Evolutionary conservation across 2,329 filamentous ascomycete genomes (phyloP), one percentile per base, ranked within the genome.

Genomic region (Periglandula ipomoeae): DNA sequence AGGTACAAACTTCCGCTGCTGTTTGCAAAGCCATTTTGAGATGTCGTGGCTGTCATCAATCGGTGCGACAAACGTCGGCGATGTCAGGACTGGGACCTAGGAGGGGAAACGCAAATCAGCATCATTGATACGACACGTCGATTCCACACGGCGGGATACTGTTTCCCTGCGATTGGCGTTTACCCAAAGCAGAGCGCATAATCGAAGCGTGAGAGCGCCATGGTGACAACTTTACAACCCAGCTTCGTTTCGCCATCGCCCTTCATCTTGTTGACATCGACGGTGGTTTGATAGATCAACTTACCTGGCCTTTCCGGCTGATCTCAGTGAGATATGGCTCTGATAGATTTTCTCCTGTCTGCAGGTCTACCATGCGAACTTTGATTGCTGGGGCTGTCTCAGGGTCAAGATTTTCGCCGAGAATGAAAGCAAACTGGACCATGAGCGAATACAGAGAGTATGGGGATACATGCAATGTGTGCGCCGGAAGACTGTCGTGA

Each of bases 381-480:
- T 55, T 46, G 34, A 63, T 48, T 2, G 37, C 47, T 3, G 61
- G 61, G 4, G 58, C 57, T 32, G 55, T 58, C 17, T 55, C 53
- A 2, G 56, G 53, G 32, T 58, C 59, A 17, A 62, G 42, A 22
- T 35, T 48, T 44, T 52, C 48, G 4, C 58, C 61, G 9, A 64
- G 50, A 15, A 55, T 57, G 20, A 63, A 55, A 20, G 53, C 58
- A 49, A 63, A 62, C 15, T 58, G 58, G n/a, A 56, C 56, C 55
- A 62, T 59, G 17, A 63, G 53, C 8, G 62, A 63, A 46, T 65
- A 63, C 11, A 63, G 50, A 3, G 59, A 63, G 47, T 59, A 63
- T 5, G 59, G 57, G 17, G 57, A 65, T 49, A 58, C 61, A 44
- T 63, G 56, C 46, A 65, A 54, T 27, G 56, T 62, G 44, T 58